Evolutionary conservation across 31 red algal genomes (phyloP).

Genomic region (Porphyra umbilicalis): DNA sequence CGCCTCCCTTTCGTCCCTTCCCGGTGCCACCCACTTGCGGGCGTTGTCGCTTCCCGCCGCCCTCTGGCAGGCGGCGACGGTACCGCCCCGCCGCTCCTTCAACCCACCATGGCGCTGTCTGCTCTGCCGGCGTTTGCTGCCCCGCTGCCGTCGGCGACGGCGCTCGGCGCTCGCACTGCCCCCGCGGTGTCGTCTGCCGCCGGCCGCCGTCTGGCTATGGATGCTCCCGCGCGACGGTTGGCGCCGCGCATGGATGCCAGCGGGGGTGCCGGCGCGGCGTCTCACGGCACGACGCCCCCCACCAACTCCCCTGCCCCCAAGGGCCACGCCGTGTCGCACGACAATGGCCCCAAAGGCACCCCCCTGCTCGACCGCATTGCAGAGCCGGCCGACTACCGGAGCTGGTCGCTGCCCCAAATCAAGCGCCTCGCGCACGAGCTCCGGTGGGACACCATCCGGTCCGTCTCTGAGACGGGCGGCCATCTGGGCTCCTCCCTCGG

Average conservation of each 20-base stretch:
- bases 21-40: too few species aligned
- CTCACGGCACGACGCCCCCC: too few species aligned
- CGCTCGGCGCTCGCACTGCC: not conserved
- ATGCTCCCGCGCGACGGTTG: not conserved
- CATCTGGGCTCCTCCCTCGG: slow-evolving; percentile 50
- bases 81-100: too few species aligned
- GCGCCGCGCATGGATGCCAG: not conserved
- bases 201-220: not conserved
- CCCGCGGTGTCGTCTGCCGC: not conserved
- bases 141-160: not conserved
- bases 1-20: too few species aligned
- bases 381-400: slow-evolving; percentile 25
- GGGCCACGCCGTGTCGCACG: not conserved
- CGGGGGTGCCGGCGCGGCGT: too few species aligned
- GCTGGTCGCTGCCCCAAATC: slow-evolving; percentile 11
- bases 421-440: slow-evolving; percentile 28
- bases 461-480: slow-evolving; percentile 47
- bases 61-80: too few species aligned
- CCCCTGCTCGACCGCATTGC: slow-evolving; percentile 56
- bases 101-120: not conserved
- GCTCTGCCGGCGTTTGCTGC: not conserved
- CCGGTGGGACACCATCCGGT: slow-evolving; percentile 35
- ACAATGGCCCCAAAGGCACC: slow-evolving; percentile 7
- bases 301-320: too few species aligned
- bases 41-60: too few species aligned